Percentiles rank a stretch among this genome's conserved stretches.
These are phyloP conservation scores for Avena atlantica DNA, from an alignment of 176 grass and related monocot genomes.

Conservation along the genomic window DNA sequence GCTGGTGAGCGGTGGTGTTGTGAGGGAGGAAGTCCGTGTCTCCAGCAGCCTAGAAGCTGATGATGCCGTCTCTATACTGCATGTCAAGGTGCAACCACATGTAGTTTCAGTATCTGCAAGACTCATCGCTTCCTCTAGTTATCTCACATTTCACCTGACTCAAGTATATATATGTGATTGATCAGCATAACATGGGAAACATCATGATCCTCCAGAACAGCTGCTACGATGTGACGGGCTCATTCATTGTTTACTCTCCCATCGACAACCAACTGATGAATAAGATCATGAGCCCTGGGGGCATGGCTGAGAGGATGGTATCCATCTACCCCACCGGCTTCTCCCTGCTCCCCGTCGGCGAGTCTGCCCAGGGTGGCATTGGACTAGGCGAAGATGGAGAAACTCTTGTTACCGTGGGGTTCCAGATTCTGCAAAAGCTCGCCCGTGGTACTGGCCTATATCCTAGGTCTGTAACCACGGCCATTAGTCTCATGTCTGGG, in stretches of 20 bases:
- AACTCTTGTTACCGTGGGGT: constrained; percentile 60
- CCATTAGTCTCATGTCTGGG: constrained; percentile 31
- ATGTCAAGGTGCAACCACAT: constrained; percentile 44
- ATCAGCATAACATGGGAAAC: background rate
- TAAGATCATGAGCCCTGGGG: constrained; percentile 2
- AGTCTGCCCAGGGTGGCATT: background rate
- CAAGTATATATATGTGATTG: background rate
- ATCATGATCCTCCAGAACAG: constrained; percentile 74
- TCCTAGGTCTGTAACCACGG: constrained; percentile 21
- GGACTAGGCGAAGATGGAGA: constrained; percentile 24
- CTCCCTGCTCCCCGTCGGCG: constrained; percentile 50
- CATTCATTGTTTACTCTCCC: constrained; percentile 64
- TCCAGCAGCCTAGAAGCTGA: constrained; percentile 36
- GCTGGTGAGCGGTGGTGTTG: constrained; percentile 35
- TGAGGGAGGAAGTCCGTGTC: constrained; percentile 56
- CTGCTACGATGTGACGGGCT: constrained; percentile 46
- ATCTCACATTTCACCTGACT: constrained; percentile 8
- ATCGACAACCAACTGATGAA: constrained; percentile 44
- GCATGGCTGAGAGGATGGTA: background rate
- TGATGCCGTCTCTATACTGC: constrained; percentile 61
- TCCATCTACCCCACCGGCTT: constrained; percentile 31
- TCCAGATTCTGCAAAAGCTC: constrained; percentile 63
- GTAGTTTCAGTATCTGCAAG: background rate
- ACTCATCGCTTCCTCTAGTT: background rate
- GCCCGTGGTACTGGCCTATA: constrained; percentile 33